Conservation (phyloP, 1,139 yeast species). For the Debaryomyces sp. region DNA sequence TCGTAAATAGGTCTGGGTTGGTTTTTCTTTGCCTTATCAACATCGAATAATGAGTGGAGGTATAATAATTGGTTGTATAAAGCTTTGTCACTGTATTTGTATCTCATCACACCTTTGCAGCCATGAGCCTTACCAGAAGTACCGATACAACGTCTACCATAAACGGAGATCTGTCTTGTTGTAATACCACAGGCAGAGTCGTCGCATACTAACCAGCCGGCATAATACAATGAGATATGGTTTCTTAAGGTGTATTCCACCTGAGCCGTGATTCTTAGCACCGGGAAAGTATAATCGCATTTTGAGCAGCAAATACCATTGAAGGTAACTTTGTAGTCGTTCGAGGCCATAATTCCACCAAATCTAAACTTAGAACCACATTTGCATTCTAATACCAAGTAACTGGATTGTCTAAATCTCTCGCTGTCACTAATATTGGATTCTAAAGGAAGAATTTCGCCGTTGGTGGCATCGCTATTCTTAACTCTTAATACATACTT, state of each 20-base stretch:
- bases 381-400: constrained; percentile 59
- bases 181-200: constrained; percentile 79
- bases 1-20: constrained; percentile 53
- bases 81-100: constrained; percentile 74
- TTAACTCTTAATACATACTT: constrained; percentile 57
- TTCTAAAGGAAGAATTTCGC: constrained; percentile 75
- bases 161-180: constrained; percentile 87
- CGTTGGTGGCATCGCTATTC: constrained; percentile 35
- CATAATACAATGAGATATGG: constrained; percentile 76
- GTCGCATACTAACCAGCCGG: constrained; percentile 84
- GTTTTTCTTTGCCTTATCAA: constrained; percentile 69
- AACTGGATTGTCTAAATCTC: constrained; percentile 69
- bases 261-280: constrained; percentile 66
- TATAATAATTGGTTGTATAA: constrained; percentile 87
- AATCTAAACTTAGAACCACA: constrained; percentile 67
- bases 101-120: constrained; percentile 86
- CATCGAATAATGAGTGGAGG: constrained; percentile 77
- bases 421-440: constrained; percentile 81
- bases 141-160: constrained; percentile 84
- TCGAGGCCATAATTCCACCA: constrained; percentile 72
- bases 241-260: constrained; percentile 70
- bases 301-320: constrained; percentile 72
- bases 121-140: constrained; percentile 60
- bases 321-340: constrained; percentile 59
- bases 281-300: constrained; percentile 56